A percentile compares a stretch with the other conserved stretches of the same genome.
phyloP scores from a whole-genome alignment of 768 basidiomycete species.

The Pleurotus djamor region DNA sequence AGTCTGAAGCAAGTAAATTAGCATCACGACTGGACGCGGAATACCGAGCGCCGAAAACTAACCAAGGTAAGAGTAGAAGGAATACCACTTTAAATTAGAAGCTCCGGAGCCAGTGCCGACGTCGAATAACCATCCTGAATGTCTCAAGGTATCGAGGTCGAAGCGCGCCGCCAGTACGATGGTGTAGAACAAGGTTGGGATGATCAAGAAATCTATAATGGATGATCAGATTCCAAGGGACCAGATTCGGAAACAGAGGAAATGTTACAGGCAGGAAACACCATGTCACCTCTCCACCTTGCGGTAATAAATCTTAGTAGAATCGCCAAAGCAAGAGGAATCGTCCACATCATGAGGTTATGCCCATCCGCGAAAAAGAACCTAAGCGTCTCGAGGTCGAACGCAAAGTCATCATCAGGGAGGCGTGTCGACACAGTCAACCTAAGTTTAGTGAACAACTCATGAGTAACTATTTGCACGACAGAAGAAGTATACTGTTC shows the following conservation, averaged over 20 bases:
- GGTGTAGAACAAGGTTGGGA: constrained; percentile 84
- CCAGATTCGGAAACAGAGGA: not conserved
- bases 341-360: constrained; percentile 73
- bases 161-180: constrained; percentile 64
- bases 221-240: not conserved
- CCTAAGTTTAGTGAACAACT: constrained; percentile 32
- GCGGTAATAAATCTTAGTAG: constrained; percentile 79
- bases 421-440: constrained; percentile 85
- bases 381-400: constrained; percentile 62
- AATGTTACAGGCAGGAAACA: constrained; percentile 78
- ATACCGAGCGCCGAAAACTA: constrained; percentile 13
- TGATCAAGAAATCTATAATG: constrained; percentile 67
- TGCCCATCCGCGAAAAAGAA: constrained; percentile 65
- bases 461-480: not conserved
- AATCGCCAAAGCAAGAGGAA: constrained; percentile 76
- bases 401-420: constrained; percentile 72
- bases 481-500: constrained; percentile 14
- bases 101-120: constrained; percentile 28
- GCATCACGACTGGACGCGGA: not conserved
- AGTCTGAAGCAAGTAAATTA: constrained; percentile 42
- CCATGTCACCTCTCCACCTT: constrained; percentile 79
- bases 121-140: constrained; percentile 86
- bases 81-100: constrained; percentile 63
- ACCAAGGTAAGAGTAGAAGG: constrained; percentile 84
- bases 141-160: constrained; percentile 57